Evolutionary conservation across 768 basidiomycete genomes (phyloP).

Genomic region (Rhizopogon vinicolor): DNA sequence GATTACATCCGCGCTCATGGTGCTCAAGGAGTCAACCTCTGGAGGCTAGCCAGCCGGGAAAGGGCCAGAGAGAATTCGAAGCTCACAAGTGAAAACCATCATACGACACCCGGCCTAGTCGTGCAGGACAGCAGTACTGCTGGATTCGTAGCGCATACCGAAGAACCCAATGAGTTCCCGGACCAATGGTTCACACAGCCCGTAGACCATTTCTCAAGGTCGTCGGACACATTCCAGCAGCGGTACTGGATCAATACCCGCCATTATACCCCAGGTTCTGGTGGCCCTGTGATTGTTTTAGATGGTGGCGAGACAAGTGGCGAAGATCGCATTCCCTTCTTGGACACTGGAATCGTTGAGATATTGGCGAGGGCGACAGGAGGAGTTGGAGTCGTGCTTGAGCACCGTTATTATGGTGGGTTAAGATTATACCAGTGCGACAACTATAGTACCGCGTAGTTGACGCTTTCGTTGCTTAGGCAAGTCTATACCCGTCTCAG

Average conservation of each 20-base stretch:
- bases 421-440: conserved; percentile 8
- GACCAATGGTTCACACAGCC: conserved; percentile 79
- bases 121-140: conserved; percentile 14
- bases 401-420: conserved; percentile 86
- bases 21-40: conserved; percentile 62
- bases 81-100: background rate
- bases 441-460: background rate
- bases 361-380: conserved; percentile 80
- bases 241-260: conserved; percentile 90
- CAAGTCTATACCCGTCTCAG: conserved; percentile 66
- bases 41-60: conserved; percentile 40
- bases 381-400: conserved; percentile 88
- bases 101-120: conserved; percentile 11
- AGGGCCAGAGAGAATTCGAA: conserved; percentile 12
- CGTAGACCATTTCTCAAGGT: conserved; percentile 70
- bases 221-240: conserved; percentile 68
- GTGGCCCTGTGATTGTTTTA: conserved; percentile 83
- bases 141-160: conserved; percentile 7
- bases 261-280: conserved; percentile 65
- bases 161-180: conserved; percentile 37
- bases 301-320: conserved; percentile 95
- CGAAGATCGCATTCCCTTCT: conserved; percentile 48
- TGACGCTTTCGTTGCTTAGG: conserved; percentile 35
- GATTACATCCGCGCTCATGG: conserved; percentile 12
- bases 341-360: conserved; percentile 79